These are phyloP conservation scores for Exsudoporus frostii DNA, from an alignment of 768 basidiomycete species.

Conservation along the genomic window DNA sequence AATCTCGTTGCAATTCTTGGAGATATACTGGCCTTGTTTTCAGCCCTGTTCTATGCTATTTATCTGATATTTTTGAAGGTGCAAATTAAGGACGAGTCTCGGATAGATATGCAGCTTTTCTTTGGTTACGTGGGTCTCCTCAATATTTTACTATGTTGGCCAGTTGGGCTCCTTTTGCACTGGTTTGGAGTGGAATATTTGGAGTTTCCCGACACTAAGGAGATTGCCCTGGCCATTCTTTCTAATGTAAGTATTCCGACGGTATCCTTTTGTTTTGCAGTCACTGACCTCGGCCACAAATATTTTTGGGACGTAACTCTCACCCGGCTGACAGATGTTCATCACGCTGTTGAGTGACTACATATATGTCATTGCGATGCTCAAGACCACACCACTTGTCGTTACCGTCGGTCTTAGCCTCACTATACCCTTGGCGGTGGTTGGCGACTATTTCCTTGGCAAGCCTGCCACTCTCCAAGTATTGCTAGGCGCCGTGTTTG, in stretches of 20 bases:
- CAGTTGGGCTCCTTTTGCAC: slow-evolving; percentile 76
- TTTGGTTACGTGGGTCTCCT: slow-evolving; percentile 92
- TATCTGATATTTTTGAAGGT: slow-evolving; percentile 92
- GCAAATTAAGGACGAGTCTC: slow-evolving; percentile 72
- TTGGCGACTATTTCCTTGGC: slow-evolving; percentile 72
- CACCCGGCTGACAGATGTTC: slow-evolving; percentile 53
- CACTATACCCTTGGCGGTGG: slow-evolving; percentile 88
- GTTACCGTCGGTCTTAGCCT: slow-evolving; percentile 91
- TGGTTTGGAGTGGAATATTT: slow-evolving; percentile 68
- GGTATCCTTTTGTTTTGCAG: neutral
- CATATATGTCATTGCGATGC: slow-evolving; percentile 85
- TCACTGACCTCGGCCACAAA: neutral
- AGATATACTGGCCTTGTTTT: slow-evolving; percentile 80
- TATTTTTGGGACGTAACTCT: neutral
- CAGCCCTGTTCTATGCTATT: slow-evolving; percentile 82
- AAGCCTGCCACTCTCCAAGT: slow-evolving; percentile 57
- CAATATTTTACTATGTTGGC: slow-evolving; percentile 75
- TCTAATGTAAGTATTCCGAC: slow-evolving; percentile 47
- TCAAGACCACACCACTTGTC: slow-evolving; percentile 93
- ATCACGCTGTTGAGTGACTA: slow-evolving; percentile 86
- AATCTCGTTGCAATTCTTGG: slow-evolving; percentile 47
- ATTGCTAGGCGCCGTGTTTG: slow-evolving; percentile 70
- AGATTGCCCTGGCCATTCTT: slow-evolving; percentile 47
- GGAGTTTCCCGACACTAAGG: slow-evolving; percentile 57
- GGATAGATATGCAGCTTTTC: slow-evolving; percentile 91